Conservation (phyloP, 305 asterid genomes). For the Petunia hybrid region DNA sequence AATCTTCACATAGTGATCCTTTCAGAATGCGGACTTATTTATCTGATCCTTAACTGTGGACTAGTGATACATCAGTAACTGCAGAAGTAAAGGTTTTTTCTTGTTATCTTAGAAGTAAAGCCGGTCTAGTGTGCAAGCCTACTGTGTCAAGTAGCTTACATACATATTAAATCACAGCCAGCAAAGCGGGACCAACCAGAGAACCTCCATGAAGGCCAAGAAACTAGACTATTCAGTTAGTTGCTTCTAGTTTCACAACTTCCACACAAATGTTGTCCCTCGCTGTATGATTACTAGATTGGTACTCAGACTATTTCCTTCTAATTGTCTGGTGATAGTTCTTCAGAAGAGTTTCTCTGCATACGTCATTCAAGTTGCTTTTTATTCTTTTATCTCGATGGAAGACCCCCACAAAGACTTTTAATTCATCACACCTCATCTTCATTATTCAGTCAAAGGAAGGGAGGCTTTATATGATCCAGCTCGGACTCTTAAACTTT, state of each 20-base stretch:
- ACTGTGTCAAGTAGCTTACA: slow-evolving; percentile 7
- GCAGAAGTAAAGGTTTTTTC: slow-evolving; percentile 58
- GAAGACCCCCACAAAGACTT: neutral
- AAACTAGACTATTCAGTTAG: neutral
- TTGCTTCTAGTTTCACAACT: neutral
- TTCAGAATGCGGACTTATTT: slow-evolving; percentile 52
- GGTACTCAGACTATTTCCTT: neutral
- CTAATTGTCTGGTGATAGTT: neutral
- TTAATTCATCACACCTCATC: slow-evolving; percentile 1
- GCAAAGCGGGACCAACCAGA: neutral
- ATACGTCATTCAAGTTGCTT: neutral
- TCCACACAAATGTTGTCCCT: neutral
- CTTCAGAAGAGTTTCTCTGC: neutral
- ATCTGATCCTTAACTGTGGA: slow-evolving; percentile 53
- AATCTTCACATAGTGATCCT: slow-evolving; percentile 50
- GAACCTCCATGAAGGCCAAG: neutral
- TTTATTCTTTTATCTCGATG: neutral
- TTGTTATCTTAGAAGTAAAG: slow-evolving; percentile 22
- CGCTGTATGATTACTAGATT: neutral
- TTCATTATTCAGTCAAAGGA: slow-evolving; percentile 59
- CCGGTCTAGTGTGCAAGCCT: neutral
- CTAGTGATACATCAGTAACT: slow-evolving; percentile 48
- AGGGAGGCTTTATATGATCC: slow-evolving; percentile 51
- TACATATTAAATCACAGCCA: neutral
- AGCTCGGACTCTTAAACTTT: slow-evolving; percentile 53